These are phyloP conservation scores for Barnettozyma hawaiiensis DNA, from an alignment of 1,139 yeast genomes.

Conservation along the genomic window DNA sequence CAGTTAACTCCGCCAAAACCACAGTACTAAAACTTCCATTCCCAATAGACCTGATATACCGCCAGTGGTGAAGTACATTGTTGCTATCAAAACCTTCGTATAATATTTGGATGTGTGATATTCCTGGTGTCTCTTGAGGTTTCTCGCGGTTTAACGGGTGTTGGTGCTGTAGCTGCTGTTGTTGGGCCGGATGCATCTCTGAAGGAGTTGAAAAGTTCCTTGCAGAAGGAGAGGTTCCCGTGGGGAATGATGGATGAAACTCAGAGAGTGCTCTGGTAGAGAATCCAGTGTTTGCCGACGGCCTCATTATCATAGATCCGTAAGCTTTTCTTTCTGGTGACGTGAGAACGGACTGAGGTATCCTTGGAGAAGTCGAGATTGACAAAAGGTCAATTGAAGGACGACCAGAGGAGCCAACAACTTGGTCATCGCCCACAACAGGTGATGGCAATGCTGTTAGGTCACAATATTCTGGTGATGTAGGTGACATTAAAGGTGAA, in stretches of 20 bases:
- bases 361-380: constrained; percentile 4
- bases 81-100: constrained; percentile 26
- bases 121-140: neutral
- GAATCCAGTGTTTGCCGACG: constrained; percentile 3
- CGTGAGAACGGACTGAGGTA: neutral
- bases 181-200: neutral
- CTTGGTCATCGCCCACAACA: constrained; percentile 9
- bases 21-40: constrained; percentile 59
- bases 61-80: constrained; percentile 26
- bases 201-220: neutral
- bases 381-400: constrained; percentile 4
- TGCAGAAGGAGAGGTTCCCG: neutral
- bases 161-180: too few relatives aligned
- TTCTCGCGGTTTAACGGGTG: neutral
- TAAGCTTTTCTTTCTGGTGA: constrained; percentile 15
- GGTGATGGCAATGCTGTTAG: constrained; percentile 26
- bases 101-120: constrained; percentile 6
- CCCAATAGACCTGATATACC: constrained; percentile 38
- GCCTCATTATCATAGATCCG: constrained; percentile 19
- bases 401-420: neutral
- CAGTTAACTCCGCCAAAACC: constrained; percentile 35
- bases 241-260: constrained; percentile 2
- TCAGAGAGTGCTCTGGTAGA: constrained; percentile 12
- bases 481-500: constrained; percentile 9
- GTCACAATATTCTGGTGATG: constrained; percentile 23